Percentiles rank a stretch among this genome's conserved stretches.
Evolutionary conservation across 169 alveolate genomes (phyloP).

Genomic region (Plasmodium fragile): DNA sequence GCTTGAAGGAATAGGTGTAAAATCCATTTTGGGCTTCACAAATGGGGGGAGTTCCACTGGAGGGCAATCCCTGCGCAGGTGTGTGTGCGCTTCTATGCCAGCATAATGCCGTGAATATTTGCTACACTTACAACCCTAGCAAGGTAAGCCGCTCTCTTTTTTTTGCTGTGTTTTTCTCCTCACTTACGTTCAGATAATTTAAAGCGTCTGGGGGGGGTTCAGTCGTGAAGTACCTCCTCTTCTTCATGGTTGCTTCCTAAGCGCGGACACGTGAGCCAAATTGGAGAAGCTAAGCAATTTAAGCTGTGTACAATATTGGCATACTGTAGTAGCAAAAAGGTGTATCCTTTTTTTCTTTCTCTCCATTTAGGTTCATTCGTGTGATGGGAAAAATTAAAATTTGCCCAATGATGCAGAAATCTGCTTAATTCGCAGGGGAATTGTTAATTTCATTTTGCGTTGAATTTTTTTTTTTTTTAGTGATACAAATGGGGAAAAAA

Average conservation of each 20-base stretch:
- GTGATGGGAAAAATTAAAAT: background rate
- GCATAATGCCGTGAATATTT: background rate
- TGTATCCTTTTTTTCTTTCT: background rate
- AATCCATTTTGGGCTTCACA: background rate
- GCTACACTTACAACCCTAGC: background rate
- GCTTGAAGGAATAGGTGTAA: background rate
- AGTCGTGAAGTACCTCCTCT: constrained; percentile 20
- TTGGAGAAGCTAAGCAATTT: background rate
- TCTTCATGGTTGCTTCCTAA: background rate
- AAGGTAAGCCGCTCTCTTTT: background rate
- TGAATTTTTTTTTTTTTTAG: background rate
- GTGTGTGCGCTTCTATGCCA: background rate
- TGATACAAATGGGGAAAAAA: background rate
- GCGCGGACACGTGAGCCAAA: background rate
- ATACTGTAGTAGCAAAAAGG: background rate
- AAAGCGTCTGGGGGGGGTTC: constrained; percentile 49
- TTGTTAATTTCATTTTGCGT: background rate
- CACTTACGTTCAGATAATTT: constrained; percentile 16
- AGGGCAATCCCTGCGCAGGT: background rate
- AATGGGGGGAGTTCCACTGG: background rate
- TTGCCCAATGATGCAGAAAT: background rate
- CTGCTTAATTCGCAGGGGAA: background rate
- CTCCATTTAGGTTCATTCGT: background rate
- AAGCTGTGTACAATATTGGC: background rate
- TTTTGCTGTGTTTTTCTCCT: background rate